Evolutionary conservation across 257 asterid genomes (phyloP).

Genomic region (Solanum etuberosum): DNA sequence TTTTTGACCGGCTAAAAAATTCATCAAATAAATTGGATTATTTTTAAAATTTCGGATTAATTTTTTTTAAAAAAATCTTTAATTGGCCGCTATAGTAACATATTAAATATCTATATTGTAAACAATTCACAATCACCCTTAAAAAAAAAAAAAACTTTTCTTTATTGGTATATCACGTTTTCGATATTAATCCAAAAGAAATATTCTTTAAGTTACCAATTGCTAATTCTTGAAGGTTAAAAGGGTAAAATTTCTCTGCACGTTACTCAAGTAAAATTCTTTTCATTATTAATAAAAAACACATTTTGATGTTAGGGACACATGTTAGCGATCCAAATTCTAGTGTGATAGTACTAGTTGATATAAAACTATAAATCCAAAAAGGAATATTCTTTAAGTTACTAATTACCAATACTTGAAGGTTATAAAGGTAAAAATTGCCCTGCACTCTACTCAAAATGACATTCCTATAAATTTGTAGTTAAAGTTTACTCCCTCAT

Average conservation of each 20-base stretch:
- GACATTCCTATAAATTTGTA: not conserved
- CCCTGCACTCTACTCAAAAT: not conserved
- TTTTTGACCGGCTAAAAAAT: too few relatives aligned
- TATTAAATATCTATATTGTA: too few relatives aligned
- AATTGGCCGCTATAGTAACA: too few relatives aligned
- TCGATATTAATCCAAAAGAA: not conserved
- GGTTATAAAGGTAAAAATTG: not conserved
- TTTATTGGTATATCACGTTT: not conserved
- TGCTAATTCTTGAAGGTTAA: not conserved
- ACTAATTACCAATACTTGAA: not conserved
- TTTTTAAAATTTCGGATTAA: too few relatives aligned
- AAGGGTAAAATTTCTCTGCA: not conserved
- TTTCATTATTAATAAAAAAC: not conserved
- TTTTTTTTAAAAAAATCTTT: too few relatives aligned
- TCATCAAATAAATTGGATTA: too few relatives aligned
- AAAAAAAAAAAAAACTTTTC: too few relatives aligned
- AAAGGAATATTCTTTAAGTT: not conserved
- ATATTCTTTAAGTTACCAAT: not conserved
- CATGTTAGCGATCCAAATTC: not conserved
- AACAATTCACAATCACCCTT: too few relatives aligned
- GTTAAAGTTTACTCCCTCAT: not conserved
- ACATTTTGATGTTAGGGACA: not conserved
- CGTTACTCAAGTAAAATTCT: not conserved
- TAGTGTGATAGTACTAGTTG: not conserved
- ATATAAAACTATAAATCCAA: not conserved